A percentile compares a stretch with the other conserved stretches of the same genome.
phyloP scores from a whole-genome alignment of 2,329 filamentous ascomycete species.

The Claviceps capensis region DNA sequence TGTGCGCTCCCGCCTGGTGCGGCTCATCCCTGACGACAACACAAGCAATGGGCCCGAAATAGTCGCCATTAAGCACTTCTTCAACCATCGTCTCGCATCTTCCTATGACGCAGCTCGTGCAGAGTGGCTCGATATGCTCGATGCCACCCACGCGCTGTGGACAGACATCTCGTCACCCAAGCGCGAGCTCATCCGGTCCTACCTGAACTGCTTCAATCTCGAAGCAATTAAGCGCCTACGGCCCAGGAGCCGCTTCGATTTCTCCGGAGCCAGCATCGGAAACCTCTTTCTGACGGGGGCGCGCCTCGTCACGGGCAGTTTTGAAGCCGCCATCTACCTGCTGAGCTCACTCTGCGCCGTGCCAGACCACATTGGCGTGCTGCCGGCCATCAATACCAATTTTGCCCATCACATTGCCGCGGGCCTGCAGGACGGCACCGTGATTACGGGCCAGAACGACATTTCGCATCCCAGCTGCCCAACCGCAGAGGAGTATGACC shows the following conservation, averaged over 20 bases:
- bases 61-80: constrained; percentile 64
- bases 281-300: constrained; percentile 76
- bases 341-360: constrained; percentile 79
- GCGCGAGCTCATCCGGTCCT: constrained; percentile 62
- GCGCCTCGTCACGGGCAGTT: constrained; percentile 78
- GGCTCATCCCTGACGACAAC: constrained; percentile 60
- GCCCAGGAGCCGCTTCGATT: constrained; percentile 63
- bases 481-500: constrained; percentile 45
- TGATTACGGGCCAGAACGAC: constrained; percentile 84
- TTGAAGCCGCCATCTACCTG: constrained; percentile 86
- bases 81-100: constrained; percentile 72
- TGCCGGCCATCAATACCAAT: constrained; percentile 88
- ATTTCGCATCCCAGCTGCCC: constrained; percentile 72
- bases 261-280: constrained; percentile 60
- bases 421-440: constrained; percentile 57
- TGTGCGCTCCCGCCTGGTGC: constrained; percentile 54
- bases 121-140: constrained; percentile 84
- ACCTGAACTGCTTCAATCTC: constrained; percentile 62
- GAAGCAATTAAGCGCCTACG: constrained; percentile 67
- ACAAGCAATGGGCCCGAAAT: constrained; percentile 39
- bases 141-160: constrained; percentile 71
- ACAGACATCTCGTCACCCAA: constrained; percentile 53
- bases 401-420: constrained; percentile 92
- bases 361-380: constrained; percentile 58
- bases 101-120: constrained; percentile 44